These are phyloP conservation scores for Boletus rubropictus DNA, from an alignment of 768 basidiomycete genomes.

Conservation along the genomic window DNA sequence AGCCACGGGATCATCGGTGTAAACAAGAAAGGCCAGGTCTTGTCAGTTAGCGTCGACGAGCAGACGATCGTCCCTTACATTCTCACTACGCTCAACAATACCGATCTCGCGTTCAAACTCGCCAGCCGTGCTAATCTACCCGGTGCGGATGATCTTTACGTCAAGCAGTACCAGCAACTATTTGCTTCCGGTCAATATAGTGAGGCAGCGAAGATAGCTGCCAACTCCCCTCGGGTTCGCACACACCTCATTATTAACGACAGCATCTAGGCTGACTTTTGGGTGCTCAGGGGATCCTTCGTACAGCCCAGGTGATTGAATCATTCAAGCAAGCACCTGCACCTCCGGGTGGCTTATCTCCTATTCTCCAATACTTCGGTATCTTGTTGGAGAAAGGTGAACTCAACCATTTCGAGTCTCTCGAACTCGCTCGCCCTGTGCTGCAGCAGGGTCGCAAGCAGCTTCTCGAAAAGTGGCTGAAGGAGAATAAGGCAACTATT, in stretches of 20 bases:
- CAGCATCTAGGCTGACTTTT: slow-evolving; percentile 2
- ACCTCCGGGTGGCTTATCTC: slow-evolving; percentile 83
- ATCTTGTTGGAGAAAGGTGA: slow-evolving; percentile 98
- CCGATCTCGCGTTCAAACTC: slow-evolving; percentile 95
- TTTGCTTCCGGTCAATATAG: slow-evolving; percentile 85
- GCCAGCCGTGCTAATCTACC: slow-evolving; percentile 94
- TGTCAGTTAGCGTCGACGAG: slow-evolving; percentile 96
- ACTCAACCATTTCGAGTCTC: slow-evolving; percentile 90
- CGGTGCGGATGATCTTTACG: slow-evolving; percentile 94
- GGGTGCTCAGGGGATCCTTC: slow-evolving; percentile 71
- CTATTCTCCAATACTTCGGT: slow-evolving; percentile 97
- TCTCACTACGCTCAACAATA: slow-evolving; percentile 88
- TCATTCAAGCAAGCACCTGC: slow-evolving; percentile 96
- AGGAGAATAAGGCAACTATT: slow-evolving; percentile 86
- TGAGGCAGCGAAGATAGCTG: slow-evolving; percentile 96
- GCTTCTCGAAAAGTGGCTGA: slow-evolving; percentile 96
- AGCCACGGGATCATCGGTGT: slow-evolving; percentile 96
- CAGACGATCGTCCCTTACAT: slow-evolving; percentile 95
- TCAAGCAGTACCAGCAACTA: slow-evolving; percentile 88
- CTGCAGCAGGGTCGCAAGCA: slow-evolving; percentile 95
- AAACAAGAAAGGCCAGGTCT: slow-evolving; percentile 98
- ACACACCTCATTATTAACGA: not conserved
- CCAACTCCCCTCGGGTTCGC: slow-evolving; percentile 86
- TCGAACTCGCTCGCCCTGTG: slow-evolving; percentile 94
- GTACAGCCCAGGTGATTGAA: slow-evolving; percentile 93